Percentiles rank a stretch among this genome's conserved stretches.
These are phyloP conservation scores for Gautieria morchelliformis DNA, from an alignment of 768 basidiomycete genomes.

Conservation along the genomic window DNA sequence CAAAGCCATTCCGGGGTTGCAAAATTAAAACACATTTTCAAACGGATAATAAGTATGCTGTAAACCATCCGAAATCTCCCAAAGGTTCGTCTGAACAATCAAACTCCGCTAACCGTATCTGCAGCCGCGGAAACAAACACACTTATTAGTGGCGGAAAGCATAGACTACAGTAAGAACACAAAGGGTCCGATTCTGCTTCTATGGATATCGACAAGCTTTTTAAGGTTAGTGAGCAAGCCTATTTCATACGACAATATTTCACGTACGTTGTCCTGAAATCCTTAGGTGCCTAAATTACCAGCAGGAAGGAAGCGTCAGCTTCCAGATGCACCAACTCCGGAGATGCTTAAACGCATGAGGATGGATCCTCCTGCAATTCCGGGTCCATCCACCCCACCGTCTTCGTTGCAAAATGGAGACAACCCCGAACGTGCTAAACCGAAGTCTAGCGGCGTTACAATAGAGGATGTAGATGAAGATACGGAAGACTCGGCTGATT, in stretches of 20 bases:
- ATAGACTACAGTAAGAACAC: too few species aligned
- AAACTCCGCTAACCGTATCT: too few species aligned
- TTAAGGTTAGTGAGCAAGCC: slow-evolving; percentile 13
- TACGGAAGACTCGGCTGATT: slow-evolving; percentile 29
- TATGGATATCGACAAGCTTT: slow-evolving; percentile 22
- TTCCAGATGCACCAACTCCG: slow-evolving; percentile 67
- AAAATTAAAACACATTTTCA: too few species aligned
- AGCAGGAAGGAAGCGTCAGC: slow-evolving; percentile 54
- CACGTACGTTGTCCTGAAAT: neutral
- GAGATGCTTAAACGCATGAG: slow-evolving; percentile 80
- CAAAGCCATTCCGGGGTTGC: too few species aligned
- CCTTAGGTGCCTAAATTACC: slow-evolving; percentile 60
- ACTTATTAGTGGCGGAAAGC: too few species aligned
- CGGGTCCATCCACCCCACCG: neutral
- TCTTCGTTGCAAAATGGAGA: neutral
- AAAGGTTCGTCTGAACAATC: too few species aligned
- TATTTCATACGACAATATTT: neutral
- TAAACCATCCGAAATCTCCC: too few species aligned
- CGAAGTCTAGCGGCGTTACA: slow-evolving; percentile 33
- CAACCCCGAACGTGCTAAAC: slow-evolving; percentile 12
- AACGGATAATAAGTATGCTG: too few species aligned
- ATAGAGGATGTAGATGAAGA: slow-evolving; percentile 54
- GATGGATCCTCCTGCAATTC: slow-evolving; percentile 29
- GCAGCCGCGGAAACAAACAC: too few species aligned
- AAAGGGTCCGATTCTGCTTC: too few species aligned